Base-by-base conservation (phyloP, 2,329 filamentous ascomycete species). In the Beauveria scarabaeidicola region DNA sequence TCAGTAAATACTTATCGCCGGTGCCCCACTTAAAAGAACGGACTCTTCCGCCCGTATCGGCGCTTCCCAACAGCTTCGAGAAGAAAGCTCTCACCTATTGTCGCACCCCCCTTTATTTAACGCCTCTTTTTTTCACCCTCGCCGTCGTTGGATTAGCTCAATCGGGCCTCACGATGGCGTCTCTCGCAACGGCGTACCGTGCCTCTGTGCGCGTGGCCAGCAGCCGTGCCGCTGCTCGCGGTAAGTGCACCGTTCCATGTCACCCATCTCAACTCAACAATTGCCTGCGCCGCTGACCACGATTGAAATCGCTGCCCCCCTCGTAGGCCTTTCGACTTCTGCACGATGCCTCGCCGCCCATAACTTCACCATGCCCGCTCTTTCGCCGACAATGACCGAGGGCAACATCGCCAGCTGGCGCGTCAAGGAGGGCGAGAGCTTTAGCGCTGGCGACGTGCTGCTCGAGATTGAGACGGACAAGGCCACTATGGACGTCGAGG, bases 401-500 rank as follows among this genome's bases (percentile, higher is more conserved):
- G 91, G 91, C 63, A 94, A 91, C 74, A 95, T 96, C 69, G 83
- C 89, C 52, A 83, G 75, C 63, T 96, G 91, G 91, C 88, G 86
- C 73, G 82, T 95, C 68, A 93, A 93, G 74, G 91, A 95, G 77
- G 91, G 90, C 70, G 89, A 94, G 66, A 81, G 84, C 55, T 96
- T 91, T 74, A 79, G 83, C 53, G 88, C 90, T 61, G 91, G 91
- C 66, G 91, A 96, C 73, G 90, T 96, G 36, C 81, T 96, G 55
- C 84, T 96, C 61, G 91, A 96, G 75, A 94, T 96, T 71, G 91
- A 96, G 77, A 96, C 91, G 61, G 91, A 96, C 75, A 96, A 96
- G 80, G 91, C 91, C 59, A 90, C 90, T 60, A 96, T 96, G 90
- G 91, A 96, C 67, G 91, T 96, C 27, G 91, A 96, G 78, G 91